Evolutionary conservation across 2,329 filamentous ascomycete species (phyloP).

Genomic region (Erysiphe pisi): DNA sequence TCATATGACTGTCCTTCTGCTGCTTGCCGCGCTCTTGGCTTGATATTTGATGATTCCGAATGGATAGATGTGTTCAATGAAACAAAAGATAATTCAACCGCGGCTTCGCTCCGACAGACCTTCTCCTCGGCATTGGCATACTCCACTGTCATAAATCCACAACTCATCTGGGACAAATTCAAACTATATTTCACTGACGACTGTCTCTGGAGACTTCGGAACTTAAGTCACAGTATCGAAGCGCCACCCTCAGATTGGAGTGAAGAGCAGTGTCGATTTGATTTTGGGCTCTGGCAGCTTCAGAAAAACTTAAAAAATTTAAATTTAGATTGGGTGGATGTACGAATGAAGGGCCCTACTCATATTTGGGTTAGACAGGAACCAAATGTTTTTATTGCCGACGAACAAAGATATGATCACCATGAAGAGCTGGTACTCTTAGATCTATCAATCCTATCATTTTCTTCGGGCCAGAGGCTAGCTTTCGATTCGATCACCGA

Average conservation of each 20-base stretch:
- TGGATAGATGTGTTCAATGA: not conserved
- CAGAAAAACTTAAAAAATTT: not conserved
- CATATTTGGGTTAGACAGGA: no score
- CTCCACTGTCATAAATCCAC: not conserved
- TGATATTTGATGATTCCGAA: not conserved
- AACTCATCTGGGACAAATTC: not conserved
- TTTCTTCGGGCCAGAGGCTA: not conserved
- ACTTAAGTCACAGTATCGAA: not conserved
- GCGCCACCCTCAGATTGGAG: not conserved
- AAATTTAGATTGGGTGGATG: not conserved
- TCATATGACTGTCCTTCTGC: not conserved
- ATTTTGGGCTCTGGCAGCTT: not conserved
- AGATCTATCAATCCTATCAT: no score
- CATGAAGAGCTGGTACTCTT: not conserved
- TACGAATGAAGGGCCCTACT: no score
- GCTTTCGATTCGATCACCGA: not conserved
- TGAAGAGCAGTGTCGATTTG: not conserved
- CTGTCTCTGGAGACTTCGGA: not conserved
- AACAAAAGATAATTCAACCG: not conserved
- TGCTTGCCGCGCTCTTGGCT: not conserved
- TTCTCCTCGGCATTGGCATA: not conserved
- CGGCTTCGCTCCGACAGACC: not conserved
- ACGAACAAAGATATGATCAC: not conserved
- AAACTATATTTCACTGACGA: not conserved
- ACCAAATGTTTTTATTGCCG: no score